Base-by-base conservation (phyloP, 257 asterid genomes). In the Plectranthus barbatus region DNA sequence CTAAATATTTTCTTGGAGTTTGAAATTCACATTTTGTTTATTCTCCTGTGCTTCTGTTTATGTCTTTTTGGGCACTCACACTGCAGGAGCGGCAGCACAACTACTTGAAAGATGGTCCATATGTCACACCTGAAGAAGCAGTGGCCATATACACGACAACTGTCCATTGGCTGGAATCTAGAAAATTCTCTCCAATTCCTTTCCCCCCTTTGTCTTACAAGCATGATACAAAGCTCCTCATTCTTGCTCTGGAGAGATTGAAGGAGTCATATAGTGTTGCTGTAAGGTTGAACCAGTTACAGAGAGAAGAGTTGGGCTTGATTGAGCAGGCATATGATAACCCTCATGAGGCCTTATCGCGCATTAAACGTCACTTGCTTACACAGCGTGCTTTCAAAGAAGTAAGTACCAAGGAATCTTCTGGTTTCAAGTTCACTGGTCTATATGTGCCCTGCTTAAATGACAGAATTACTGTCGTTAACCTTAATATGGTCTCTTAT, bases 261-360 rank as follows among this genome's bases (percentile, higher is more conserved):
- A 93, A 93, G 80, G 99, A 90, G 76, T 93, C 99, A 5, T 93
- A 90, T 60, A 93, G 97, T 71, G 99, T 93, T 73, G 99, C 99
- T 72, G 99, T 93, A 57, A 78, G 97, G 79, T 60, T 93, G 71
- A 93, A 93, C 81, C 99, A 93, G 68, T 79, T 76, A 37, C 99
- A 93, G 55, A 84, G 99, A 76, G 99, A 93, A 72, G 99, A 93
- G 70, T 66, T 93, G 73, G 99, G 99, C 51, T 80, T 93, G 57
- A 93, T 93, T 36, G 99, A 93, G 78, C 99, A 93, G 76, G 99
- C 99, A 40, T 93, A 90, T 77, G 99, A 93, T 68, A 93, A 93
- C 76, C 99, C 99, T 1, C 99, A 93, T 0, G 99, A 93, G 80
- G 99, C 99, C 21, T 69, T 93, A 74, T 87, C 99, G 10, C 87